Evolutionary conservation across 1,284 basidiomycete genomes (phyloP), one percentile per base, ranked within the genome.

Genomic region (Kalmanozyma brasiliensis): DNA sequence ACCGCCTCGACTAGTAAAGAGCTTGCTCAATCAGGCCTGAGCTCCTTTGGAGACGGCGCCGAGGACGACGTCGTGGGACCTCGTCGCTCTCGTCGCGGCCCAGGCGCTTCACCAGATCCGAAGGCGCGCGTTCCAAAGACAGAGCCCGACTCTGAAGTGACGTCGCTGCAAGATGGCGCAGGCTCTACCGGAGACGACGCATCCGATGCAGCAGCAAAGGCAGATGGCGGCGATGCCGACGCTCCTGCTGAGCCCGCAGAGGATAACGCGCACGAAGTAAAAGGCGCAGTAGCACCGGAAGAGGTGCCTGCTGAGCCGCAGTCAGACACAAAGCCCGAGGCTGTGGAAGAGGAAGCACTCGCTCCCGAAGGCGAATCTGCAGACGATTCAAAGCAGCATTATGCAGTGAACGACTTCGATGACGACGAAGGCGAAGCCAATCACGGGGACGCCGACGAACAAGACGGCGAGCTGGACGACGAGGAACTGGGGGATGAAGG

Each of bases 401-500:
- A 32, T 19, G 42, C 44, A 23, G 16, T 22, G 16, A 49, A 58
- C 24, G 46, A 30, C 16, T 56, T 24, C 14, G 36, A 44, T 6
- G 36, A 11, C 38, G 58, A 63, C 8, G 63, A 56, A 17, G 58
- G 29, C n/a, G 66, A 53, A 11, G 40, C 23, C 44, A 52, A 52
- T 19, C 42, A 42, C 14, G 68, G 38, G 5, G 51, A 76, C 10
- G 68, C 61, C 8, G 63, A 60, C 29, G 72, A 61, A 7, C 60
- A 63, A n/a, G 48, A 49, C 9, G 64, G 40, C 30, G 38, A 57
- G 0, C 44, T 45, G 23, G 69, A 58, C 11, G 74, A 49, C 34
- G 67, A 88, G 51, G 92, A 93, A 66, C 84, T 83, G 19, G 86
- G 83, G 19, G 90, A 92, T 72, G 87, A 89, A 65, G 90, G 91